Base-by-base conservation (phyloP, 2,329 filamentous ascomycete species). In the Zarea fungicola region DNA sequence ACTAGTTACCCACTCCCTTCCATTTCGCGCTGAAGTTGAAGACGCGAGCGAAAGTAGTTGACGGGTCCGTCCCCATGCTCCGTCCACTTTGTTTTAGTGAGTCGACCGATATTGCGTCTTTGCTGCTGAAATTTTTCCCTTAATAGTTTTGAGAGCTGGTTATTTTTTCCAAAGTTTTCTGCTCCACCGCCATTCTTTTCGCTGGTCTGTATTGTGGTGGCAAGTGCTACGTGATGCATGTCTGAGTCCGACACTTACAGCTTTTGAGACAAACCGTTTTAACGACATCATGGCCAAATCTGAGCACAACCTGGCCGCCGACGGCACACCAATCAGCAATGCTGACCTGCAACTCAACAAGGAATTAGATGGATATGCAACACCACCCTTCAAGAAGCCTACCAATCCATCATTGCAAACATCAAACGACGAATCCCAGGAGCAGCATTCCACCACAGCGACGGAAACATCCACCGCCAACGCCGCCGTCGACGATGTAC, bases 271-370 rank as follows among this genome's bases (percentile, higher is more conserved):
- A 21, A 25, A 26, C 22, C 22, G 3, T 6, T 42, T 21, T 31
- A 22, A 14, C 22, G 19, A n/a, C 42, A 49, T 49, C 42, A n/a
- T 23, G 6, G 26, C 26, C 35, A 40, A 32, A 11, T 29, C 48
- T n/a, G 25, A 43, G 4, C 26, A 40, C 22, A 35, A 42, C 28
- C 16, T 41, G 28, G 31, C 35, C 26, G 31, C 21, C 5, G 42
- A 50, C 29, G 42, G 28, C 16, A 41, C 48, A 19, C 45, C 48
- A 13, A 45, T 35, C 42, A n/a, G n/a, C n/a, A 45, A 41, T 11
- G 18, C 21, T 16, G 22, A 46, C 19, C 36, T 23, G 3, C n/a
- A n/a, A n/a, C n/a, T n/a, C n/a, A 23, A 29, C 23, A 22, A 49
- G 21, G 37, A 36, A 22, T 11, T 26, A 3, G 35, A 42, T 14